A percentile compares a stretch with the other conserved stretches of the same genome.
Evolutionary conservation across 768 basidiomycete species (phyloP).

Genomic region (Phaeolepiota aurea): DNA sequence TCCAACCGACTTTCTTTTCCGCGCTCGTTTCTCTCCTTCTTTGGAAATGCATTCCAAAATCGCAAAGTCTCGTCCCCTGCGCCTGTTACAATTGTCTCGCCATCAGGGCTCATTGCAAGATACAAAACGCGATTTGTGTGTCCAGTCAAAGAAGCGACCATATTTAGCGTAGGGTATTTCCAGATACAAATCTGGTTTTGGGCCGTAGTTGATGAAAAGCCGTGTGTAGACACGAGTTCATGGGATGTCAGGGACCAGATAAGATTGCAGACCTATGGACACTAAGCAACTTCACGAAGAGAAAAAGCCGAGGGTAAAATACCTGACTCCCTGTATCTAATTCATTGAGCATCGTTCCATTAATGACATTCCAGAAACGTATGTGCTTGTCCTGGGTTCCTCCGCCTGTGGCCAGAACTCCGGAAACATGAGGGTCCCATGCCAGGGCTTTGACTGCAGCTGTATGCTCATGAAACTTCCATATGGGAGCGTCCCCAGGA

Average conservation of each 20-base stretch:
- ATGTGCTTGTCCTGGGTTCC: conserved; percentile 99
- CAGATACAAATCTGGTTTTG: conserved; percentile 96
- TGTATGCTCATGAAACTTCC: conserved; percentile 94
- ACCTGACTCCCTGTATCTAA: conserved; percentile 97
- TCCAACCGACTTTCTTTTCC: conserved; percentile 37
- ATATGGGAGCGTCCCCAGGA: conserved; percentile 60
- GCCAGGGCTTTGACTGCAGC: conserved; percentile 98
- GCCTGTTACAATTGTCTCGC: conserved; percentile 96
- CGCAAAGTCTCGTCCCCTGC: conserved; percentile 95
- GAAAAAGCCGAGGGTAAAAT: too few species aligned
- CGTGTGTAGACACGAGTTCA: conserved; percentile 96
- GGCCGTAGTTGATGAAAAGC: conserved; percentile 87
- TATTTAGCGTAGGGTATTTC: conserved; percentile 89
- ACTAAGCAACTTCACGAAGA: too few species aligned
- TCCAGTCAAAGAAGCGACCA: conserved; percentile 91
- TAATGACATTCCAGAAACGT: conserved; percentile 91
- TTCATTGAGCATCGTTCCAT: conserved; percentile 77
- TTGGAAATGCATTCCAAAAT: conserved; percentile 98
- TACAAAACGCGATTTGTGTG: conserved; percentile 94
- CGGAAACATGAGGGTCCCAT: conserved; percentile 93
- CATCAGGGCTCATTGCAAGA: conserved; percentile 96
- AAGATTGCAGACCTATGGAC: conserved; percentile 91
- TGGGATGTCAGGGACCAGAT: conserved; percentile 95
- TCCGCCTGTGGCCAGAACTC: conserved; percentile 88
- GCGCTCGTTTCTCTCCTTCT: conserved; percentile 39